phyloP scores from a whole-genome alignment of 1,139 yeast species.

The Meyerozyma elateridarum region DNA sequence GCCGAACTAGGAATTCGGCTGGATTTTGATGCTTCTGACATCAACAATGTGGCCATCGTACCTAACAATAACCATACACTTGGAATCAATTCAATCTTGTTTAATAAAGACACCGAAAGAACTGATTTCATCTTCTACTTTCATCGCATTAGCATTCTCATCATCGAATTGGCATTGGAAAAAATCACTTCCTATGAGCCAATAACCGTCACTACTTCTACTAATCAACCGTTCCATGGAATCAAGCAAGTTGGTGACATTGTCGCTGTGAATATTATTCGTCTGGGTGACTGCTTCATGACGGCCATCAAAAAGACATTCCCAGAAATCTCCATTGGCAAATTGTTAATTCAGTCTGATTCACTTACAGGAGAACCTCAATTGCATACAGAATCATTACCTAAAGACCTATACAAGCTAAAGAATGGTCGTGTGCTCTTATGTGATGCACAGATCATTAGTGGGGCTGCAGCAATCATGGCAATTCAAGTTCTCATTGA shows the following conservation, averaged over 20 bases:
- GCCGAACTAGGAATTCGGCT: constrained; percentile 45
- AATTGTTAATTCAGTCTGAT: constrained; percentile 82
- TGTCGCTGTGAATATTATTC: constrained; percentile 71
- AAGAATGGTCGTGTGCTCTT: constrained; percentile 51
- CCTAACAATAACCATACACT: constrained; percentile 62
- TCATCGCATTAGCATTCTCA: constrained; percentile 67
- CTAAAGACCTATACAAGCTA: constrained; percentile 16
- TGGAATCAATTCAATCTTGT: constrained; percentile 69
- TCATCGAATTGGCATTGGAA: constrained; percentile 67
- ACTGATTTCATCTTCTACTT: constrained; percentile 84
- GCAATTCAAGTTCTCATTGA: constrained; percentile 84
- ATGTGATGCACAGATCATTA: constrained; percentile 81
- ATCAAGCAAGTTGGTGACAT: constrained; percentile 42
- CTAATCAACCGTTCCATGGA: constrained; percentile 35
- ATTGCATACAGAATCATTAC: constrained; percentile 68
- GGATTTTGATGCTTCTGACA: constrained; percentile 26
- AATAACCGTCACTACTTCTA: constrained; percentile 39
- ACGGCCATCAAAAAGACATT: constrained; percentile 67
- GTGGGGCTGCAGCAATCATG: constrained; percentile 95
- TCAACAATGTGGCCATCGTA: constrained; percentile 33
- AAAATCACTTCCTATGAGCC: constrained; percentile 25
- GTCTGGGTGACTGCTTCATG: constrained; percentile 94
- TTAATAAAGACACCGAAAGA: constrained; percentile 50
- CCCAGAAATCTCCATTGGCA: constrained; percentile 77
- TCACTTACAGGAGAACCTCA: constrained; percentile 90